Base-by-base conservation (phyloP, 116 monocot species). In the Posidonia oceanica region DNA sequence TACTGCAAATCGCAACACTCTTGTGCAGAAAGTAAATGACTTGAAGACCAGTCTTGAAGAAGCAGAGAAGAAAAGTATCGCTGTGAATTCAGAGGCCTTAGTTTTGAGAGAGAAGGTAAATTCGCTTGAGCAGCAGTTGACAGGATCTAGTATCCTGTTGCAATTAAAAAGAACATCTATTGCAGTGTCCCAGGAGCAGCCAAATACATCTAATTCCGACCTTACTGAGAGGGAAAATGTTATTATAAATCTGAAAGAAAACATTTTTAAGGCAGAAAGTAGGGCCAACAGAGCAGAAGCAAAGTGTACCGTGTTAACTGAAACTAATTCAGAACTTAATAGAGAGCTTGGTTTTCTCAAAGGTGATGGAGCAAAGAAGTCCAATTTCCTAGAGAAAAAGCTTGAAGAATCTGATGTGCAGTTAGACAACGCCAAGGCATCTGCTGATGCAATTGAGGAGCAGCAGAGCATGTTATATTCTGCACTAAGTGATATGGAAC, bases 401-500 rank as follows among this genome's bases (percentile, higher is more conserved):
- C 76, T 86, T 22, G 82, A 83, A 71, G 95, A 91, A 71, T 88
- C 84, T 72, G 76, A 85, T 59, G 81, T 63, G 4, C 85, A 86
- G 64, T 67, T 94, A 61, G 88, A 88, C 67, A 87, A 88, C 81
- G 87, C 90, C 63, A 83, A 72, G 52, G 94, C 80, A 64, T 80
- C 94, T 23, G 58, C 84, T 78, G 86, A 90, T 59, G 90, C 94
- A 74, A 75, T 77, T 58, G 83, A 80, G 71, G 86, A 94, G 63
- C 80, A 90, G 41, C 78, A 78, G 64, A 78, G 22, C 54, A 59
- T 91, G 80, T 44, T 91, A 59, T 78, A 83, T 71, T 77, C 83
- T 71, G 79, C 86, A 59, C 65, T 88, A 16, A 44, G 68, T 75
- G 91, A 96, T 60, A 91, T 96, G 96, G 86, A 84, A 73, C 71